These are phyloP conservation scores for Luzula sylvatica DNA, from an alignment of 176 grass and related monocot species.

Conservation along the genomic window DNA sequence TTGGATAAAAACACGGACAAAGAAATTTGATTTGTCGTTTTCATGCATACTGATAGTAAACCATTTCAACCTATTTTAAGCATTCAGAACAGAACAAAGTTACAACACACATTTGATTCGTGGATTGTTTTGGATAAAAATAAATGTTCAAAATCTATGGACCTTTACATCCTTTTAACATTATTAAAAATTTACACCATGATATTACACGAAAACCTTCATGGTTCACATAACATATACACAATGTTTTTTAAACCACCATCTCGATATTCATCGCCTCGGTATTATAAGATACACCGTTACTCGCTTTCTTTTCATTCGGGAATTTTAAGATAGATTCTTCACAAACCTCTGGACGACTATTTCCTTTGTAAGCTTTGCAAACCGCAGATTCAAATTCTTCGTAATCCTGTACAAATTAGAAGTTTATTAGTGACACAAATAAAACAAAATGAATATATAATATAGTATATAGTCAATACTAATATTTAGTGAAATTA, in stretches of 20 bases:
- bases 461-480: neutral
- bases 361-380: slow-evolving; percentile 60
- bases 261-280: slow-evolving; percentile 16
- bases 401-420: slow-evolving; percentile 51
- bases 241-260: too few species aligned
- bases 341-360: slow-evolving; percentile 40
- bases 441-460: neutral
- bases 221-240: neutral
- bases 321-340: slow-evolving; percentile 6
- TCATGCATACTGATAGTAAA: too few species aligned
- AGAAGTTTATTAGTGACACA: neutral
- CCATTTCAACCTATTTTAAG: too few species aligned
- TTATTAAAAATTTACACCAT: too few species aligned
- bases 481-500: neutral
- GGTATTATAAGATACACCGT: slow-evolving; percentile 25
- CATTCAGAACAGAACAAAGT: too few species aligned
- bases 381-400: slow-evolving; percentile 58
- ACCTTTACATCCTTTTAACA: too few species aligned
- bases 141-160: neutral
- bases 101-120: too few species aligned
- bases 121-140: neutral
- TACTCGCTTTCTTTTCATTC: slow-evolving; percentile 15
- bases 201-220: too few species aligned
- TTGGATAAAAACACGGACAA: too few species aligned
- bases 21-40: too few species aligned